Base-by-base conservation (phyloP, 495 filamentous ascomycete species). In the Xeromyces bisporus region DNA sequence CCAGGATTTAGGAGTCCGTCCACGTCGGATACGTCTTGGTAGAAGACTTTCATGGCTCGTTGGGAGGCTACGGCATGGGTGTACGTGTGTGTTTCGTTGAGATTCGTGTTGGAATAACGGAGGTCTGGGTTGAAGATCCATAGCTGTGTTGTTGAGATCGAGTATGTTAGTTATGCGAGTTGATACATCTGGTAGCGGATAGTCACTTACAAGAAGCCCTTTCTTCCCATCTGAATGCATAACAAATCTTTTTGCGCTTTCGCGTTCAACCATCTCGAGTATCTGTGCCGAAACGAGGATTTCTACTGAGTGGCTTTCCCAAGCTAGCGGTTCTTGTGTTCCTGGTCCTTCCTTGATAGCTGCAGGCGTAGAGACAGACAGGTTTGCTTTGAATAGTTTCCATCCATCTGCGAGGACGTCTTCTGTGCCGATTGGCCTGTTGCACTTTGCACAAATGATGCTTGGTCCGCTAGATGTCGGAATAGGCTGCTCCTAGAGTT, bases 61-160 rank as follows among this genome's bases (percentile, higher is more conserved):
- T 58, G 55, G 14, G 55, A 41, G 13, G 43, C 37, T 15, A 59
- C 42, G 12, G 34, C 47, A 21, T 21, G 4, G 9, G 20, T 21
- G 9, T 21, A 21, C 20, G 20, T 21, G 20, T 21, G 5, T 4
- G 20, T 5, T 15, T 51, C 39, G 1, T 47, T 38, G 3, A 42
- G 8, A 18, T 51, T 57, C 0, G 67, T 64, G 11, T 63, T 69
- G 9, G 67, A 67, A 39, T 77, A 86, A 6, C 60, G 53, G 15
- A 84, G 64, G 39, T 76, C 64, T 12, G 67, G 66, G 34, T 76
- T 83, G 39, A 86, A 76, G 7, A 80, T 61, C 80, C 80, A 86
- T 13, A 62, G 48, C 56, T 66, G 31, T 24, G 18, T 26, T 31
- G 31, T 30, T 15, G 32, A 50, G 15, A 14, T 37, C 45, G 31